A percentile compares a stretch with the other conserved stretches of the same genome.
These are phyloP conservation scores for Linnemannia exigua DNA, from an alignment of 192 early-diverging fungal species.

Conservation along the genomic window DNA sequence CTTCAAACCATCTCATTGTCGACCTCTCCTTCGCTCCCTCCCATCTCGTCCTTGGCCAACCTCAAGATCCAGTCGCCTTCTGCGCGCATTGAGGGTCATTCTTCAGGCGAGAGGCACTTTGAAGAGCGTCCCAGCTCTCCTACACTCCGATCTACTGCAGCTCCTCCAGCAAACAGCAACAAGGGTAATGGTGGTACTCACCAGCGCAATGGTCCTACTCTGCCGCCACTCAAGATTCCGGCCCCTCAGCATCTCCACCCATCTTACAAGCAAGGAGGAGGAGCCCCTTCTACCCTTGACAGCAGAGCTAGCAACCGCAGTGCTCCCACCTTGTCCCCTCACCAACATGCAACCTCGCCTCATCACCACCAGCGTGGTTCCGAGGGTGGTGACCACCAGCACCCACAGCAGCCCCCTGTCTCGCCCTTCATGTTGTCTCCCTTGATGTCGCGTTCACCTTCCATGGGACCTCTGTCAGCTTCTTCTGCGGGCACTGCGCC, in stretches of 20 bases:
- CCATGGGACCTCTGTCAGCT: constrained; percentile 13
- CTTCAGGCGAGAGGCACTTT: constrained; percentile 6
- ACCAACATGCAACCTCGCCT: constrained; percentile 13
- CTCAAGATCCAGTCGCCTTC: constrained; percentile 41
- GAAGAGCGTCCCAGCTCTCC: background rate
- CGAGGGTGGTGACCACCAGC: background rate
- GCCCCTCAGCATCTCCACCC: constrained; percentile 45
- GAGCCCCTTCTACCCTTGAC: constrained; percentile 1
- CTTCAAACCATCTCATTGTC: constrained; percentile 18
- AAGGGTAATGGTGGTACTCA: background rate
- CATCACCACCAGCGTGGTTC: constrained; percentile 7
- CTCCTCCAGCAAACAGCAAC: background rate
- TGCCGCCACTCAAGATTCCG: constrained; percentile 49
- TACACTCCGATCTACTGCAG: background rate
- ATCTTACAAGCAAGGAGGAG: constrained; percentile 13
- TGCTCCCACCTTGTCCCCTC: constrained; percentile 16
- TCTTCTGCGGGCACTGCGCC: constrained; percentile 12
- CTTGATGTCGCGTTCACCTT: constrained; percentile 39
- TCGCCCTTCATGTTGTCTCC: constrained; percentile 53
- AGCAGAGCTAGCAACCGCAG: background rate
- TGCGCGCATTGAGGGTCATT: background rate
- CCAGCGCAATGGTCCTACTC: constrained; percentile 21
- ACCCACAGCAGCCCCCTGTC: constrained; percentile 15
- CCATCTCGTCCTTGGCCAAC: constrained; percentile 43
- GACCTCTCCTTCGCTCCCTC: constrained; percentile 40